Evolutionary conservation across 352 stramenopile genomes (phyloP).

Genomic region (Ophiocytium majus): DNA sequence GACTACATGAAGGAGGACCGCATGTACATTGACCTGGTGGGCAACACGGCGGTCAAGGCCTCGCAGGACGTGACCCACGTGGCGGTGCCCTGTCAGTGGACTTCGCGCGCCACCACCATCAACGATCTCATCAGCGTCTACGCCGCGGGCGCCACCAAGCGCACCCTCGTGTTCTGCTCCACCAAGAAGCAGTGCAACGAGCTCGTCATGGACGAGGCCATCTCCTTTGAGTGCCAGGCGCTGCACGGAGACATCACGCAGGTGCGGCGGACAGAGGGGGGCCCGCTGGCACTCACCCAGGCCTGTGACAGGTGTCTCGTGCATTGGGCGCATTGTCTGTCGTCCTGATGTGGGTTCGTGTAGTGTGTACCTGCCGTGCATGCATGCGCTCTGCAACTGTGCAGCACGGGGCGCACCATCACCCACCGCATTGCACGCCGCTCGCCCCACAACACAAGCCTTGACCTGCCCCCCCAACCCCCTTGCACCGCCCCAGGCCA

Average conservation of each 20-base stretch:
- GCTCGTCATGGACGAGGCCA: constrained; percentile 76
- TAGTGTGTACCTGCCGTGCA: too few species aligned
- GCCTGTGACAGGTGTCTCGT: too few species aligned
- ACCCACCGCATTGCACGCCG: too few species aligned
- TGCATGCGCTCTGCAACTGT: too few species aligned
- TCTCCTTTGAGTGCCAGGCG: constrained; percentile 63
- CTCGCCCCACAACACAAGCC: too few species aligned
- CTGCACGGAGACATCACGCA: constrained; percentile 84
- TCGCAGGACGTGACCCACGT: constrained; percentile 86
- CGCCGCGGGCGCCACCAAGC: constrained; percentile 70
- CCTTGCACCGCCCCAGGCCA: constrained; percentile 51
- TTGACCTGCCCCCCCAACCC: not conserved
- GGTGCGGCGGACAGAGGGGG: constrained; percentile 37
- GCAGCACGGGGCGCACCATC: too few species aligned
- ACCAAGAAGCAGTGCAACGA: constrained; percentile 92
- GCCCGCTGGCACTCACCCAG: too few species aligned
- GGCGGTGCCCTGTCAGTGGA: constrained; percentile 84
- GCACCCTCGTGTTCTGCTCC: constrained; percentile 88
- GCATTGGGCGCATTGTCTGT: too few species aligned
- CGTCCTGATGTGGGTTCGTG: too few species aligned
- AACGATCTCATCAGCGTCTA: constrained; percentile 63
- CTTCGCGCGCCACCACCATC: constrained; percentile 63
- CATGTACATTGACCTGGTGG: constrained; percentile 84
- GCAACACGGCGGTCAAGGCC: constrained; percentile 77
- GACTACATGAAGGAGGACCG: constrained; percentile 65